Conservation (phyloP, 2,329 filamentous ascomycete genomes). For the Cladosporium sp. region DNA sequence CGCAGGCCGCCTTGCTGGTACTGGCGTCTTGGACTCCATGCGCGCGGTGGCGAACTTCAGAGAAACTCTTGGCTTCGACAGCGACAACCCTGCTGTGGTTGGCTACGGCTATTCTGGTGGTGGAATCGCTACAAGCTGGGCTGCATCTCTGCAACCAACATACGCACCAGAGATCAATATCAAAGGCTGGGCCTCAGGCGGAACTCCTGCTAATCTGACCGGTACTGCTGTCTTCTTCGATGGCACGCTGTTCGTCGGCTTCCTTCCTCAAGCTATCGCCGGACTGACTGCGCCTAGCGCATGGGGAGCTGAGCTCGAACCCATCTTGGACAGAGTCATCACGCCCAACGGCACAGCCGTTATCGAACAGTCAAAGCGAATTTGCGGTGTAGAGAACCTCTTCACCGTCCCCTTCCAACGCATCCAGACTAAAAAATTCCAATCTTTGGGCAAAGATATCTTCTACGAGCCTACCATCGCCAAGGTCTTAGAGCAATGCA, state of each 20-base stretch:
- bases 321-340: constrained; percentile 27
- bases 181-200: constrained; percentile 53
- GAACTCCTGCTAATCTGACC: constrained; percentile 47
- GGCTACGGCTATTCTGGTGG: constrained; percentile 61
- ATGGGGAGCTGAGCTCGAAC: constrained; percentile 29
- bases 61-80: constrained; percentile 31
- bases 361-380: constrained; percentile 27
- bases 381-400: constrained; percentile 30
- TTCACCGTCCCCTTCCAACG: constrained; percentile 27
- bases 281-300: constrained; percentile 30
- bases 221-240: constrained; percentile 33
- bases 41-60: constrained; percentile 42
- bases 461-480: constrained; percentile 30
- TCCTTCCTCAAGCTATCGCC: constrained; percentile 31
- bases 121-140: constrained; percentile 54
- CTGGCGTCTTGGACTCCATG: constrained; percentile 47
- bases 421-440: background rate
- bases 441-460: constrained; percentile 25
- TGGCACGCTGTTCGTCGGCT: constrained; percentile 32
- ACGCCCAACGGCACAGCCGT: constrained; percentile 27
- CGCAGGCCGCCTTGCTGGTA: constrained; percentile 44
- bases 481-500: constrained; percentile 26
- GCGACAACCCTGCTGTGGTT: constrained; percentile 36
- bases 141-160: constrained; percentile 51
- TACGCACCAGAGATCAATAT: constrained; percentile 58